Percentiles rank a stretch among this genome's conserved stretches.
Evolutionary conservation across 257 asterid genomes (phyloP).

Genomic region (Apocynum venetum): DNA sequence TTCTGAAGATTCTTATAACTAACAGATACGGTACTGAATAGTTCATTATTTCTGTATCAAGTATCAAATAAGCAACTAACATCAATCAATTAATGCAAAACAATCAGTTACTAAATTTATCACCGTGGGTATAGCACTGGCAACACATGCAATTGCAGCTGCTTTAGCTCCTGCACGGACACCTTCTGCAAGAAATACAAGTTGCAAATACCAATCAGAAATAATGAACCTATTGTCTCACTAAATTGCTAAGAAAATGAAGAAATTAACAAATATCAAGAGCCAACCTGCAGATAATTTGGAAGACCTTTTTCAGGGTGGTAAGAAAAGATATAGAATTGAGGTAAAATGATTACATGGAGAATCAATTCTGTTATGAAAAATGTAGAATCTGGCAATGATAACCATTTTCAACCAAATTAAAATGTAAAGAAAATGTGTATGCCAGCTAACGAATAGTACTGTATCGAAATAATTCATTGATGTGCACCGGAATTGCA

Average conservation of each 20-base stretch:
- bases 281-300: neutral
- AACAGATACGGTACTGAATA: no score
- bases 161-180: conserved; percentile 65
- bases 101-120: conserved; percentile 9
- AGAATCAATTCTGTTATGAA: neutral
- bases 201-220: conserved; percentile 4
- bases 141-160: conserved; percentile 59
- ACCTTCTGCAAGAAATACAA: conserved; percentile 47
- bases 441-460: neutral
- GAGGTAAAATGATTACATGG: neutral
- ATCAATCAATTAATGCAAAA: neutral
- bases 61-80: neutral
- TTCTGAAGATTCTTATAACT: neutral
- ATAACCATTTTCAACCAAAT: neutral
- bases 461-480: neutral
- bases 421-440: neutral
- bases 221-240: neutral
- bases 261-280: neutral
- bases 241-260: neutral
- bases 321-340: neutral
- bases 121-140: conserved; percentile 67
- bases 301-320: neutral
- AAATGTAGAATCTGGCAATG: neutral
- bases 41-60: neutral
- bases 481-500: neutral